Percentiles rank a stretch among this genome's conserved stretches.
Conservation (phyloP, 176 grass and related monocot species). For the Aegilops tauschii region DNA sequence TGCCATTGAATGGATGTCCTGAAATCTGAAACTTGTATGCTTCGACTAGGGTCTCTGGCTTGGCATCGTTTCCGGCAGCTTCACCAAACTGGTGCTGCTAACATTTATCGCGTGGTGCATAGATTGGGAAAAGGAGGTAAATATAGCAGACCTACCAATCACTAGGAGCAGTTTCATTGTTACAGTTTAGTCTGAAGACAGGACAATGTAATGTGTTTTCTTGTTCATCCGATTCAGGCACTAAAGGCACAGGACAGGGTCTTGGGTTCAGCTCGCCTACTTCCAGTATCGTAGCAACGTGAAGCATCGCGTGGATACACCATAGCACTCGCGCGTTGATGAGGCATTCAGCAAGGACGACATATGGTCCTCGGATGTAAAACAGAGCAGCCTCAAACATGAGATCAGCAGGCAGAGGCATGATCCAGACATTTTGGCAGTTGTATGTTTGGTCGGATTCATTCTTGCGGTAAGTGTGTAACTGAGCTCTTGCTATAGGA, state of each 20-base stretch:
- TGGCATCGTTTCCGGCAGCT: constrained; percentile 32
- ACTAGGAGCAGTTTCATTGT: background rate
- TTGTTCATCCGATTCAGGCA: background rate
- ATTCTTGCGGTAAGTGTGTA: background rate
- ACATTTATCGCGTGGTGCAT: background rate
- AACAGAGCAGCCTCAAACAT: background rate
- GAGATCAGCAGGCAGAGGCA: background rate
- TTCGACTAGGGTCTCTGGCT: constrained; percentile 16
- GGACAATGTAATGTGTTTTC: too few relatives aligned
- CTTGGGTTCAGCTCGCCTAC: background rate
- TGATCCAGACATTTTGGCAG: background rate
- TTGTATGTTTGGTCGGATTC: background rate
- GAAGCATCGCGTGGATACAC: background rate
- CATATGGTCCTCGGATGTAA: background rate
- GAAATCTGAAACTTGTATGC: background rate
- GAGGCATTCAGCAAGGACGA: background rate
- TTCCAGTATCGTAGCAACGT: background rate
- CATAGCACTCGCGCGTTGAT: background rate
- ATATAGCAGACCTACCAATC: background rate
- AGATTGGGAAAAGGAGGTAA: constrained; percentile 29
- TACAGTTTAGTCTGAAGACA: background rate
- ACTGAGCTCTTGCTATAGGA: background rate
- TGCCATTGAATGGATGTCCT: background rate
- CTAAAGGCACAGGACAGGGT: constrained; percentile 10
- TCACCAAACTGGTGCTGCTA: constrained; percentile 20